phyloP scores from a whole-genome alignment of 306 rosid species.

The Quercus cerris region DNA sequence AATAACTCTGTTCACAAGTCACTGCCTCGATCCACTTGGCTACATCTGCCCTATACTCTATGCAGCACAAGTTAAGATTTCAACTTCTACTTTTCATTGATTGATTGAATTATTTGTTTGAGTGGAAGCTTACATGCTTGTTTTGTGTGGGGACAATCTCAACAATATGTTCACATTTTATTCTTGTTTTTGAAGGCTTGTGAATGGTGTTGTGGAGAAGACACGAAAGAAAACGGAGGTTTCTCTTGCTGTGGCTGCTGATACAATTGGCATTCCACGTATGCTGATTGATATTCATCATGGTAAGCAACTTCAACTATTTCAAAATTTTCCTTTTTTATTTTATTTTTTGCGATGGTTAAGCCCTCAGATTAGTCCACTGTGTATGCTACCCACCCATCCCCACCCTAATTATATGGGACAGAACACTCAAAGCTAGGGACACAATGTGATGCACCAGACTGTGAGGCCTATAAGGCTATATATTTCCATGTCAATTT shows the following conservation, averaged over 20 bases:
- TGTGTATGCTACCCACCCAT: background rate
- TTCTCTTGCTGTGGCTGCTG: conserved; percentile 81
- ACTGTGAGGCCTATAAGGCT: background rate
- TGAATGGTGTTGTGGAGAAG: conserved; percentile 85
- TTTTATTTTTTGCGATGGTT: background rate
- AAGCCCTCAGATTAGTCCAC: background rate
- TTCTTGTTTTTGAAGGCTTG: conserved; percentile 58
- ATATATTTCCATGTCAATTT: background rate
- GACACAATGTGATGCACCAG: background rate
- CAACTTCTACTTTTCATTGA: no score
- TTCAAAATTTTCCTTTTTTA: background rate
- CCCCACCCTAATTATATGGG: background rate
- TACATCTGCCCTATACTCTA: no score
- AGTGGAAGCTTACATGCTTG: background rate
- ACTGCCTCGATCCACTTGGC: no score
- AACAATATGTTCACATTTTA: background rate
- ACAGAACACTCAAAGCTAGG: background rate
- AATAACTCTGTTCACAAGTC: no score
- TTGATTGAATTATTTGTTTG: background rate
- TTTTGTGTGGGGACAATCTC: no score
- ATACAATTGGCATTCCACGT: conserved; percentile 78
- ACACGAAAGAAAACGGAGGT: conserved; percentile 58
- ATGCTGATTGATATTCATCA: conserved; percentile 85
- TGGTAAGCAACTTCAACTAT: conserved; percentile 42
- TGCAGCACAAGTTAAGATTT: no score